phyloP scores from a whole-genome alignment of 495 filamentous ascomycete species.

The Rhypophila decipiens region DNA sequence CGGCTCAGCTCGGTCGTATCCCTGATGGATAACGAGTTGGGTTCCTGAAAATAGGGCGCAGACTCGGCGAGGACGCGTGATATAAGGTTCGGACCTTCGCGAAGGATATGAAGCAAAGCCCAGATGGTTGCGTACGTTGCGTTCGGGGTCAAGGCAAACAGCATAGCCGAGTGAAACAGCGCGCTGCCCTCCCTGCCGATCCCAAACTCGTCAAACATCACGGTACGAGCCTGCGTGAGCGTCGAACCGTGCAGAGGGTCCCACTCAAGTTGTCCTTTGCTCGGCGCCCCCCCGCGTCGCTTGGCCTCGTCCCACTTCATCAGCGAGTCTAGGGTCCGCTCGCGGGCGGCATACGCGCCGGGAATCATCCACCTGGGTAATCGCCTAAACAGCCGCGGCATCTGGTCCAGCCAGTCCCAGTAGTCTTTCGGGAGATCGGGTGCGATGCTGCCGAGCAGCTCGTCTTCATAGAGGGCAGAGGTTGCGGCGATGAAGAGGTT shows the following conservation, averaged over 20 bases:
- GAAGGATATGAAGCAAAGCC: conserved; percentile 11
- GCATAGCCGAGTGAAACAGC: conserved; percentile 14
- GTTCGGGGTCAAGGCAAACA: conserved; percentile 24
- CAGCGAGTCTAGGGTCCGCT: conserved; percentile 9
- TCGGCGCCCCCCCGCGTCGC: no score
- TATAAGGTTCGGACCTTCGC: conserved; percentile 3
- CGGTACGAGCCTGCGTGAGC: conserved; percentile 11
- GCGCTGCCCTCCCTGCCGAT: conserved; percentile 7
- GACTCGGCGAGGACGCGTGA: conserved; percentile 10
- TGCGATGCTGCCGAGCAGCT: conserved; percentile 13
- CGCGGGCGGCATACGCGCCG: conserved; percentile 9
- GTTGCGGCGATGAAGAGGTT: conserved; percentile 19
- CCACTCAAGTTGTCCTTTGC: no score
- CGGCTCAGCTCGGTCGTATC: conserved; percentile 10
- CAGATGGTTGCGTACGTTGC: conserved; percentile 16
- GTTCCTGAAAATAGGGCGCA: conserved; percentile 3
- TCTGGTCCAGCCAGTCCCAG: conserved; percentile 15
- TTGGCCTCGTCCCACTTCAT: conserved; percentile 13
- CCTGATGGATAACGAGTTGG: no score
- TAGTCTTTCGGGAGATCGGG: conserved; percentile 16
- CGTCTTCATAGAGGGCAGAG: conserved; percentile 18
- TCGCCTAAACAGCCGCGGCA: conserved; percentile 6
- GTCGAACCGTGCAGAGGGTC: conserved; percentile 18
- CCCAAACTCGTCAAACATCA: conserved; percentile 4
- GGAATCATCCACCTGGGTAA: conserved; percentile 18